phyloP scores from a whole-genome alignment of 106 monocot species.

The Agapanthus africanus region DNA sequence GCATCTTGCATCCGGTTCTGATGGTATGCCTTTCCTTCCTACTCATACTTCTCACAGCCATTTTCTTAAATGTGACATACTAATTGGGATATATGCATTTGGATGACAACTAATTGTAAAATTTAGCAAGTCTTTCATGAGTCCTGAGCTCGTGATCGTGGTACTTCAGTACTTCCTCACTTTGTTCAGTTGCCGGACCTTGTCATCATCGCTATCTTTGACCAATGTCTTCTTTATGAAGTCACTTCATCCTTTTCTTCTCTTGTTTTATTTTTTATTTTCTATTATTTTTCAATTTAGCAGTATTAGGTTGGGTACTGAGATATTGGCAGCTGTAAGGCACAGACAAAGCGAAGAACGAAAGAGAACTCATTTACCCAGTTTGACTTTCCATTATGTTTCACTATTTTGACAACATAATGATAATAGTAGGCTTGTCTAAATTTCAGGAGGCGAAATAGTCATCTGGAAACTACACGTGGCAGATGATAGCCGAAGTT shows the following conservation, averaged over 20 bases:
- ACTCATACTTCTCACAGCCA: not conserved
- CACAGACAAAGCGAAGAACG: no score
- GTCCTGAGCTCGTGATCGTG: not conserved
- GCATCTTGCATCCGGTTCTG: slow-evolving; percentile 85
- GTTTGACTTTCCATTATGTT: not conserved
- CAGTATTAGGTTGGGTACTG: no score
- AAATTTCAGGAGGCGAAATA: slow-evolving; percentile 68
- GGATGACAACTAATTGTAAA: not conserved
- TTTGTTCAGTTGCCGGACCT: not conserved
- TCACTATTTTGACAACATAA: not conserved
- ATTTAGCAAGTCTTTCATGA: not conserved
- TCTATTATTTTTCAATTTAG: not conserved
- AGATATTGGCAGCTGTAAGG: no score
- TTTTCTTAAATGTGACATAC: not conserved
- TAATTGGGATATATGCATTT: no score
- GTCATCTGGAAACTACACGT: slow-evolving; percentile 72
- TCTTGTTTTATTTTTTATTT: not conserved
- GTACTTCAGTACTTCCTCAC: not conserved
- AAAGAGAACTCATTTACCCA: no score
- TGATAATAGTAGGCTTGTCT: not conserved
- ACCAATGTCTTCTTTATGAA: not conserved
- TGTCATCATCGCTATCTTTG: not conserved
- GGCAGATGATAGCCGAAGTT: slow-evolving; percentile 45
- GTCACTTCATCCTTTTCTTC: not conserved
- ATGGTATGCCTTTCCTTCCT: slow-evolving; percentile 48